Percentiles rank a stretch among this genome's conserved stretches.
These are phyloP conservation scores for Sugiyamaella smithiae DNA, from an alignment of 805 yeast species.

Conservation along the genomic window DNA sequence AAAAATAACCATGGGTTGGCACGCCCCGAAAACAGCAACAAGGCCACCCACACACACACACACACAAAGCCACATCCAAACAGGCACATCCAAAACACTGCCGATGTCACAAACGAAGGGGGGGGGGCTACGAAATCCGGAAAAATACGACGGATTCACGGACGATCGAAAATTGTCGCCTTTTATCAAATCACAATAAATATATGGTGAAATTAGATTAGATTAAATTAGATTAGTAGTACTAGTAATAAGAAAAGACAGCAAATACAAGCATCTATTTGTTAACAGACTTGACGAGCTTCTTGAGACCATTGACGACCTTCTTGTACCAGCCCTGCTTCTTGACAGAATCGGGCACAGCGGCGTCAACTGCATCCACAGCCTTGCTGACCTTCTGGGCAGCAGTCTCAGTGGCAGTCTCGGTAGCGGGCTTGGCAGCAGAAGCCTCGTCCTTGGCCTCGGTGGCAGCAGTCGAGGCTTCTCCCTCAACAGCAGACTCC, in stretches of 20 bases:
- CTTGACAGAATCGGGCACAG: constrained; percentile 27
- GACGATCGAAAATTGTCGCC: too few relatives aligned
- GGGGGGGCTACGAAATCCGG: too few relatives aligned
- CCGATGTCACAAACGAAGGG: too few relatives aligned
- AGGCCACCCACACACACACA: too few relatives aligned
- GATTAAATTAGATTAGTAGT: not conserved
- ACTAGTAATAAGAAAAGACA: not conserved
- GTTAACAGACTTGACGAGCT: constrained; percentile 32
- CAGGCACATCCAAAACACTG: too few relatives aligned
- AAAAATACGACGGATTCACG: too few relatives aligned
- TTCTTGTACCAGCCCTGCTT: constrained; percentile 29
- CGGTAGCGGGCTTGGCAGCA: constrained; percentile 2
- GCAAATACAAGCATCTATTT: constrained; percentile 19
- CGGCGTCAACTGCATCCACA: constrained; percentile 20
- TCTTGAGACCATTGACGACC: constrained; percentile 26
- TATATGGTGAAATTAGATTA: too few relatives aligned
- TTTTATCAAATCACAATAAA: too few relatives aligned
- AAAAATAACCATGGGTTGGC: too few relatives aligned
- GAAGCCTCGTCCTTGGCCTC: constrained; percentile 6
- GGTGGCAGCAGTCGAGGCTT: constrained; percentile 10
- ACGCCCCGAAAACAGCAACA: too few relatives aligned
- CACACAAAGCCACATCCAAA: too few relatives aligned
- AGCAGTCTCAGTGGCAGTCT: constrained; percentile 15
- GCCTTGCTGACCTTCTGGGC: constrained; percentile 19
- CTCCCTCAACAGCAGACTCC: constrained; percentile 16